Conservation (phyloP, 2,329 filamentous ascomycete species). For the Ascochyta pisi region DNA sequence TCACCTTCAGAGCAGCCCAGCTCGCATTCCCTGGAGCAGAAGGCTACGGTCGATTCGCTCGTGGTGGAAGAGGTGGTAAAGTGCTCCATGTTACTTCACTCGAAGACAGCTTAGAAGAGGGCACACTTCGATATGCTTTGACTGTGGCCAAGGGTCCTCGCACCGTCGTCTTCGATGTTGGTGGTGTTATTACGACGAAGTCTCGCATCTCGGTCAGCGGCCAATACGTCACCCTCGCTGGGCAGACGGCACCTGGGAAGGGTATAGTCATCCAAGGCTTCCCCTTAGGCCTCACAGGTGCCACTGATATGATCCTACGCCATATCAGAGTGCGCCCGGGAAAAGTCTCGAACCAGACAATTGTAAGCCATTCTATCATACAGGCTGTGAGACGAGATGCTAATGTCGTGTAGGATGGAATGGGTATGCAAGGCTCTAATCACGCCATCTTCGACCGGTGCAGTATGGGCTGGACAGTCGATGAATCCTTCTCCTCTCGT, state of each 20-base stretch:
- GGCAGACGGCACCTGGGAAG: slow-evolving; percentile 29
- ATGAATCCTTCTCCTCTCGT: slow-evolving; percentile 47
- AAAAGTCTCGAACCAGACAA: slow-evolving; percentile 38
- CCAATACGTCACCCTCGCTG: slow-evolving; percentile 27
- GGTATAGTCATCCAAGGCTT: slow-evolving; percentile 37
- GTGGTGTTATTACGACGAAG: slow-evolving; percentile 26
- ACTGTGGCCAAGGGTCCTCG: slow-evolving; percentile 30
- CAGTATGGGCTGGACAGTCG: slow-evolving; percentile 47
- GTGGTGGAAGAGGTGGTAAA: slow-evolving; percentile 47
- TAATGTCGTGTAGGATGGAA: slow-evolving; percentile 26
- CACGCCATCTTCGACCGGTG: slow-evolving; percentile 47
- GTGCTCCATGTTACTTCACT: slow-evolving; percentile 51
- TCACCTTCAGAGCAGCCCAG: slow-evolving; percentile 42
- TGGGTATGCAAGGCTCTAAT: slow-evolving; percentile 48
- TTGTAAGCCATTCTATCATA: slow-evolving; percentile 16
- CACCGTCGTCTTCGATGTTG: slow-evolving; percentile 27
- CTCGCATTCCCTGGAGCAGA: slow-evolving; percentile 51
- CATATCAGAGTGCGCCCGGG: slow-evolving; percentile 40
- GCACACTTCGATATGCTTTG: slow-evolving; percentile 48
- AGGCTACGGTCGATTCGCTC: slow-evolving; percentile 45
- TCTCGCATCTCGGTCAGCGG: slow-evolving; percentile 24
- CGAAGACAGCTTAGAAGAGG: slow-evolving; percentile 38
- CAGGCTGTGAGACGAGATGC: too few relatives aligned
- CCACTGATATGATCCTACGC: slow-evolving; percentile 33
- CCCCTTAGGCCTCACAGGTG: slow-evolving; percentile 43